A percentile compares a stretch with the other conserved stretches of the same genome.
These are phyloP conservation scores for Dillenia turbinata DNA, from an alignment of 164 flowering plant species.

Conservation along the genomic window DNA sequence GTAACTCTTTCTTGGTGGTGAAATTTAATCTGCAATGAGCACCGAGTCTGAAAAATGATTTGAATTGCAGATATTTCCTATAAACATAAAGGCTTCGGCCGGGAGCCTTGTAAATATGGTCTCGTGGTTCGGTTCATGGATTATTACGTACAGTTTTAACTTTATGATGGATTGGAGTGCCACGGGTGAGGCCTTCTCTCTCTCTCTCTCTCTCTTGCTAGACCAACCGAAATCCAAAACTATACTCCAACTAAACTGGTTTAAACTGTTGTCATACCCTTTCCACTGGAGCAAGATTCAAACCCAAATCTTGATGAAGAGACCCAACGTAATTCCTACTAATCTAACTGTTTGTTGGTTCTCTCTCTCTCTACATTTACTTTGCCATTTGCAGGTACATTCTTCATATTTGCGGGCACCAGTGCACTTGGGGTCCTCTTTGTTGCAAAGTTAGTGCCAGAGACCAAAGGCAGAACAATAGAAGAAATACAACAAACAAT, in stretches of 20 bases:
- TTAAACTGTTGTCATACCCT: too few species aligned
- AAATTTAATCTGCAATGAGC: too few species aligned
- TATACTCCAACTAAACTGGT: too few species aligned
- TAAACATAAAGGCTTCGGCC: conserved; percentile 56
- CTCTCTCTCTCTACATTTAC: neutral
- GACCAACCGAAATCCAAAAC: too few species aligned
- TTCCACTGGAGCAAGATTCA: too few species aligned
- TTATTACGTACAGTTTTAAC: conserved; percentile 38
- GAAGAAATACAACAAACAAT: conserved; percentile 70
- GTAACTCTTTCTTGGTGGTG: neutral
- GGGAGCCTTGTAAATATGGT: conserved; percentile 51
- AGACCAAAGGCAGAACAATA: conserved; percentile 61
- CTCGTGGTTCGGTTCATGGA: conserved; percentile 48
- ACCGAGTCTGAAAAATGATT: neutral
- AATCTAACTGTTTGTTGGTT: too few species aligned
- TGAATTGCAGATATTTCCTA: conserved; percentile 53
- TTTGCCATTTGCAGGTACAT: conserved; percentile 37
- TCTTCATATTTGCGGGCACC: conserved; percentile 41
- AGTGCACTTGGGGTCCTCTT: conserved; percentile 41
- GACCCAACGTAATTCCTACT: too few species aligned
- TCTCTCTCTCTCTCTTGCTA: too few species aligned
- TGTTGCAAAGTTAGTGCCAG: conserved; percentile 57
- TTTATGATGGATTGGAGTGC: conserved; percentile 56
- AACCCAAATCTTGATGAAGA: too few species aligned
- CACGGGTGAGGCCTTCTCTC: conserved; percentile 27